Evolutionary conservation across 192 early-diverging fungal genomes (phyloP).

Genomic region (Phlyctochytrium arcticum): DNA sequence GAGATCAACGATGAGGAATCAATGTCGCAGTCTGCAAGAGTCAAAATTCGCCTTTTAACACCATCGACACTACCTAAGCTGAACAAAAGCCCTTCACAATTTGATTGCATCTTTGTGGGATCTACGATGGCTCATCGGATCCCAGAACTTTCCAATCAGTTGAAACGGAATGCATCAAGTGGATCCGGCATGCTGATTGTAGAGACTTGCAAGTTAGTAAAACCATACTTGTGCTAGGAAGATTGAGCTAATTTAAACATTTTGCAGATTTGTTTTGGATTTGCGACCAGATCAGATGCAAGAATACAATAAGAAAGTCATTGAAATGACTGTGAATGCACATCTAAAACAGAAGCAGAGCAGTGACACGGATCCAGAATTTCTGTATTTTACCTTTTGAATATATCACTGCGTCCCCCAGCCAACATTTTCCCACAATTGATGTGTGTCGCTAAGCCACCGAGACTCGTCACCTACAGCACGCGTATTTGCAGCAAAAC

Average conservation of each 20-base stretch:
- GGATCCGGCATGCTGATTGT: slow-evolving; percentile 14
- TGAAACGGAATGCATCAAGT: slow-evolving; percentile 3
- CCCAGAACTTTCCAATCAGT: slow-evolving; percentile 6
- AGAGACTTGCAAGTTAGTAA: slow-evolving; percentile 33
- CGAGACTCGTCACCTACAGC: no score
- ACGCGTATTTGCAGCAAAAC: no score
- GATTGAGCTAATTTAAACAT: not conserved
- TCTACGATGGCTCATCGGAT: slow-evolving; percentile 29
- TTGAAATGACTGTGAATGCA: slow-evolving; percentile 8
- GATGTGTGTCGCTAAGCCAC: no score
- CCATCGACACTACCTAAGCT: slow-evolving; percentile 13
- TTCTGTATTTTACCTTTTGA: no score
- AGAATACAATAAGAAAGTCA: slow-evolving; percentile 16
- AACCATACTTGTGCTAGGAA: not conserved
- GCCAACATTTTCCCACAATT: no score
- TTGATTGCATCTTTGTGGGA: slow-evolving; percentile 29
- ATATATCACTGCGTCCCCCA: no score
- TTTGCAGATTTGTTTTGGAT: slow-evolving; percentile 19
- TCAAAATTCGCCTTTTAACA: not conserved
- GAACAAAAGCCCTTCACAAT: not conserved
- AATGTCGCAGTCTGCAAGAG: not conserved
- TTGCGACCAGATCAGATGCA: slow-evolving; percentile 1
- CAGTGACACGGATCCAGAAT: no score
- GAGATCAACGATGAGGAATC: not conserved
- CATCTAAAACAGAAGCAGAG: no score